Evolutionary conservation across 495 filamentous ascomycete species (phyloP).

Genomic region (Aspergillus saccharolyticus): DNA sequence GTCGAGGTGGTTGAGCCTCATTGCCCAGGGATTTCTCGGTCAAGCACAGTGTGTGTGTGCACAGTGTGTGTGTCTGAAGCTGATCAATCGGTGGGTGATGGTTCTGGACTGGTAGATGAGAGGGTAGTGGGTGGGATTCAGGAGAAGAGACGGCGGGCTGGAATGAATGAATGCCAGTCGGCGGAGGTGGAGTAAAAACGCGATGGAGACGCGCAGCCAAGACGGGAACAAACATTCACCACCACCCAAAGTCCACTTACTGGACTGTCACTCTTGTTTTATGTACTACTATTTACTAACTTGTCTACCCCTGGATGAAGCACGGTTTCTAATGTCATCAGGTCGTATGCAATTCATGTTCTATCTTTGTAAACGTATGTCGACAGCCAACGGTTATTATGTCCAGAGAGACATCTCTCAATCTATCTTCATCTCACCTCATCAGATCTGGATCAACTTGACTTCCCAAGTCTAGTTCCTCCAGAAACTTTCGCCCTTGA

Average conservation of each 20-base stretch:
- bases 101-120: too few species aligned
- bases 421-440: neutral
- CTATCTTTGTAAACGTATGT: neutral
- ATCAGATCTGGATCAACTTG: slow-evolving; percentile 61
- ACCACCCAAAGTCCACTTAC: too few species aligned
- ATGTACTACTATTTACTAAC: too few species aligned
- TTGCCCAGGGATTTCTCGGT: neutral
- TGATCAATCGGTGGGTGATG: neutral
- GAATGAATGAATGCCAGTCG: neutral
- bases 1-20: neutral
- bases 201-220: neutral
- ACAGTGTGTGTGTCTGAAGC: too few species aligned
- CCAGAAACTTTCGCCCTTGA: slow-evolving; percentile 65
- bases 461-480: slow-evolving; percentile 74
- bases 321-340: neutral
- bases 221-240: neutral
- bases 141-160: neutral
- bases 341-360: neutral
- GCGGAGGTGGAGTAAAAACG: neutral
- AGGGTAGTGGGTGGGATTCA: neutral
- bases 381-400: too few species aligned
- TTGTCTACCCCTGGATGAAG: too few species aligned
- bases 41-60: neutral
- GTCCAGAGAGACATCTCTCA: neutral
- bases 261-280: too few species aligned